Conservation (phyloP, 352 stramenopile genomes). For the Phytophthora cactorum region DNA sequence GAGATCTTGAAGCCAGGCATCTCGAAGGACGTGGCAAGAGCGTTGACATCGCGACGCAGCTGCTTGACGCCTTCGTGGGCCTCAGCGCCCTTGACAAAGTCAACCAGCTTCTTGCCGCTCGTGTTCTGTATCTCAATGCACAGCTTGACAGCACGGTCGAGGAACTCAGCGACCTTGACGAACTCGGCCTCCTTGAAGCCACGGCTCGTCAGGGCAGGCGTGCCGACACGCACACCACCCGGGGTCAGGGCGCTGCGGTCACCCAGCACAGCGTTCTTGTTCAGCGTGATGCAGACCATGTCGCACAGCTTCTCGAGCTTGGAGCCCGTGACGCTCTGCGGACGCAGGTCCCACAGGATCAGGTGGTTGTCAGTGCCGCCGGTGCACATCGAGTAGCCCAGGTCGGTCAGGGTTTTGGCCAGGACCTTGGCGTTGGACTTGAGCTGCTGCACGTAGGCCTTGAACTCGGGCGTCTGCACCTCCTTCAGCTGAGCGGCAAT, state of each 20-base stretch:
- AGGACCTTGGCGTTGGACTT: conserved; percentile 96
- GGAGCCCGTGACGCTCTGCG: conserved; percentile 95
- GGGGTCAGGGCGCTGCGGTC: conserved; percentile 95
- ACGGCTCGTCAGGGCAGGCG: conserved; percentile 96
- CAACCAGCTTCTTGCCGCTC: conserved; percentile 92
- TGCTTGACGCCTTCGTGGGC: conserved; percentile 88
- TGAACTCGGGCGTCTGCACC: conserved; percentile 96
- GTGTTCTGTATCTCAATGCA: conserved; percentile 93
- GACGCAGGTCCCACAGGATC: conserved; percentile 98
- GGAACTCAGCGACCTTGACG: conserved; percentile 94
- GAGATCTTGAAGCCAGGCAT: conserved; percentile 96
- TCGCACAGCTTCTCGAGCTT: conserved; percentile 99
- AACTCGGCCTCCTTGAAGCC: conserved; percentile 98
- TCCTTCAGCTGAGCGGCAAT: conserved; percentile 99
- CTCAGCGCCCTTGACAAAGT: conserved; percentile 92
- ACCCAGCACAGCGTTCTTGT: conserved; percentile 99
- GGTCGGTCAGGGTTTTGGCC: conserved; percentile 89
- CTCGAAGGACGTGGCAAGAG: conserved; percentile 94
- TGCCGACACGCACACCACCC: conserved; percentile 96
- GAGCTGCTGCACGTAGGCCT: conserved; percentile 94
- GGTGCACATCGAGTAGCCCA: conserved; percentile 97
- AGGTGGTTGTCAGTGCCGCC: conserved; percentile 99
- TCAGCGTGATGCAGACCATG: conserved; percentile 97
- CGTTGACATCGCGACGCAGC: conserved; percentile 92
- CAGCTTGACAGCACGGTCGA: conserved; percentile 95